A percentile compares a stretch with the other conserved stretches of the same genome.
These are phyloP conservation scores for Schizochytrium sp. DNA, from an alignment of 108 stramenopile genomes.

Conservation along the genomic window DNA sequence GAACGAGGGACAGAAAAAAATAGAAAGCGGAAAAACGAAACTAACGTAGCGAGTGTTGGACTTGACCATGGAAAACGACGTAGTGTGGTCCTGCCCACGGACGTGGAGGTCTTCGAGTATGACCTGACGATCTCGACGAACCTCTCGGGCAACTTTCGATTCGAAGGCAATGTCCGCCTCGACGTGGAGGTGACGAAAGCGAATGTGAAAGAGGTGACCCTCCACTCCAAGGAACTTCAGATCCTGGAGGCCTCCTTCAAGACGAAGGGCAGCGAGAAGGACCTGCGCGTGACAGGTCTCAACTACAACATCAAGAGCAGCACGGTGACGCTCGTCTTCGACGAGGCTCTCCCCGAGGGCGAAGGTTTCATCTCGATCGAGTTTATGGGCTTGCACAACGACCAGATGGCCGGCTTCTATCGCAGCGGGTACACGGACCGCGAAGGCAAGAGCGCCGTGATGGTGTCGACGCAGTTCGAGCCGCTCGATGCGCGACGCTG, in stretches of 20 bases:
- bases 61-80: background rate
- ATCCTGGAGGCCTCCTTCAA: background rate
- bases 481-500: slow-evolving; percentile 69
- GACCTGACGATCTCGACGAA: slow-evolving; percentile 19
- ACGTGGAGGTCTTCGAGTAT: background rate
- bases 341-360: background rate
- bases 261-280: background rate
- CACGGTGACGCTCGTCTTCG: background rate
- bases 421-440: slow-evolving; percentile 64
- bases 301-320: background rate
- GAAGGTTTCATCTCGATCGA: slow-evolving; percentile 45
- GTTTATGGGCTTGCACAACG: slow-evolving; percentile 72
- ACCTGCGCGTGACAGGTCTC: background rate
- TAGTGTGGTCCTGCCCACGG: background rate
- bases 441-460: slow-evolving; percentile 65
- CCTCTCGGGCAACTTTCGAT: background rate
- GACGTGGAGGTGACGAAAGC: background rate
- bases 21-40: too few species aligned
- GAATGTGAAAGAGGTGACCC: background rate
- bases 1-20: too few species aligned
- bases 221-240: background rate
- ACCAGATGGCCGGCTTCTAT: slow-evolving; percentile 95
- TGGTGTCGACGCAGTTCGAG: slow-evolving; percentile 94
- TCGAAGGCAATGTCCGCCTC: background rate
- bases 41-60: too few species aligned